Percentiles rank a stretch among this genome's conserved stretches.
Conservation (phyloP, 495 filamentous ascomycete species). For the Neurospora tetrasperma region DNA sequence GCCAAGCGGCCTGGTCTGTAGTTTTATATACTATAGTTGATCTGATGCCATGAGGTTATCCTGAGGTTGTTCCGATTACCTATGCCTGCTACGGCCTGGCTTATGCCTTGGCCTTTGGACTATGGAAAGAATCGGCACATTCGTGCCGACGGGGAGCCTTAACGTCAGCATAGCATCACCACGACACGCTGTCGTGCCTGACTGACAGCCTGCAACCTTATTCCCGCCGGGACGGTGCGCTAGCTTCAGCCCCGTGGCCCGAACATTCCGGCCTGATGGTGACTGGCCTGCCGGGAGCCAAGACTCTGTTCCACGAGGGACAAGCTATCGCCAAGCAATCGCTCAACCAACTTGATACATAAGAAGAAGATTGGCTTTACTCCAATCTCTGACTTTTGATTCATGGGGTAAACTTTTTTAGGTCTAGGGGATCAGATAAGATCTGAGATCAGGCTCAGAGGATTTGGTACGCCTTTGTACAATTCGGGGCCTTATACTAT, state of each 20-base stretch:
- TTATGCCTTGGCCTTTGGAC: not conserved
- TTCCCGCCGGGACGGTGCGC: not conserved
- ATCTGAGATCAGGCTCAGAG: not conserved
- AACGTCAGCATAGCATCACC: not conserved
- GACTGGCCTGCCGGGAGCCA: slow-evolving; percentile 24
- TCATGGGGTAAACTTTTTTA: not conserved
- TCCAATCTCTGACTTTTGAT: not conserved
- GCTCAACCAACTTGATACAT: not conserved
- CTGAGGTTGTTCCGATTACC: not conserved
- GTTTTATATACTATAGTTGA: not conserved
- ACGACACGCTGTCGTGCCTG: not conserved
- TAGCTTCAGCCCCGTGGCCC: slow-evolving; percentile 14
- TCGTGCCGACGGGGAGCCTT: not conserved
- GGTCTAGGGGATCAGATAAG: not conserved
- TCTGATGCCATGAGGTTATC: not conserved
- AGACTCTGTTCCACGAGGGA: slow-evolving; percentile 9
- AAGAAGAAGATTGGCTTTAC: not conserved
- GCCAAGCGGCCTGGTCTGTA: not conserved
- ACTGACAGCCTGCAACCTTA: not conserved
- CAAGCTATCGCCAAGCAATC: slow-evolving; percentile 20
- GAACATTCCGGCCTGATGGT: slow-evolving; percentile 44
- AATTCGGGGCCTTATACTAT: not conserved
- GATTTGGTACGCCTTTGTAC: not conserved
- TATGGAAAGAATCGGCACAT: not conserved
- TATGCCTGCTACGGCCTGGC: not conserved